These are phyloP conservation scores for Corylus americana DNA, from an alignment of 306 rosid species.

Conservation along the genomic window DNA sequence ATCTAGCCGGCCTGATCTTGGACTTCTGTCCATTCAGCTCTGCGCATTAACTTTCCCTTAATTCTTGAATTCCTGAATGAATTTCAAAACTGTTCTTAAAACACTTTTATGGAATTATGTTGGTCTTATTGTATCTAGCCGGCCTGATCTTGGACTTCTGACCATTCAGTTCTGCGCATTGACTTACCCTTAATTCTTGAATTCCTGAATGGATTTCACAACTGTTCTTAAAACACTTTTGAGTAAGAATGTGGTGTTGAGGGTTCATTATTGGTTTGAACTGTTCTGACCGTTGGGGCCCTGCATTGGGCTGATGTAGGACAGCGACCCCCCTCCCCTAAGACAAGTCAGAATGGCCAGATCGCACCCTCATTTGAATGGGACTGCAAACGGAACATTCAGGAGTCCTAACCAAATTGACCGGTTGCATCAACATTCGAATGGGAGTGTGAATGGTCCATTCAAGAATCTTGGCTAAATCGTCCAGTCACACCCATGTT, in stretches of 20 bases:
- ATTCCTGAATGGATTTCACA: conserved; percentile 9
- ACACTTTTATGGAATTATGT: background rate
- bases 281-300: conserved; percentile 14
- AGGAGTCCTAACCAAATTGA: no score
- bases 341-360: no score
- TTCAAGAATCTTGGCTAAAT: no score
- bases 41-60: background rate
- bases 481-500: no score
- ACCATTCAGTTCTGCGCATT: background rate
- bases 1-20: background rate
- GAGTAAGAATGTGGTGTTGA: background rate
- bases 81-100: conserved; percentile 12
- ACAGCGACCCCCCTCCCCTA: no score
- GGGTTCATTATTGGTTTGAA: background rate
- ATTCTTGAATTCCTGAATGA: background rate
- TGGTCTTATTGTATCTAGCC: background rate
- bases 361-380: no score
- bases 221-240: background rate
- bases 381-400: no score
- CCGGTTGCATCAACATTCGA: no score
- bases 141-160: background rate
- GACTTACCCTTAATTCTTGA: background rate
- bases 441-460: no score
- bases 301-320: no score
- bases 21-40: background rate